Evolutionary conservation across 257 asterid species (phyloP).

Genomic region (Lavandula angustifolia): DNA sequence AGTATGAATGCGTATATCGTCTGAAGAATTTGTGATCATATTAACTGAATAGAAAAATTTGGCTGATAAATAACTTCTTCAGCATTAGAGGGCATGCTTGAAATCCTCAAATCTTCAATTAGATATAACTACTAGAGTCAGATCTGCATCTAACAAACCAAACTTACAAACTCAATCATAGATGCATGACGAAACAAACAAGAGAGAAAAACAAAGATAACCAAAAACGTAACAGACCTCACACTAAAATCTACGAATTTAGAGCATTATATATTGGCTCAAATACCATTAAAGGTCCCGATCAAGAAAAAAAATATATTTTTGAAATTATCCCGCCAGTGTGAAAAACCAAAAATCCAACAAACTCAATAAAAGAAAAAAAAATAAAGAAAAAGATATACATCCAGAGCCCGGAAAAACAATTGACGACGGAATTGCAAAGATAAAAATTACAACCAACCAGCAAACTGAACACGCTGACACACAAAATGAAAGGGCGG

Average conservation of each 20-base stretch:
- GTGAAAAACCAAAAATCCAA: constrained; percentile 7
- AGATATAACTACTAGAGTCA: background rate
- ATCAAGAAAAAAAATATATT: background rate
- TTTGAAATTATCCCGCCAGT: background rate
- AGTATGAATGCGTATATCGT: background rate
- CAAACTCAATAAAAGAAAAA: background rate
- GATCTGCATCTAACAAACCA: constrained; percentile 8
- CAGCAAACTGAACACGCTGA: background rate
- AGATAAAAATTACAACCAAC: constrained; percentile 2
- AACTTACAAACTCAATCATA: background rate
- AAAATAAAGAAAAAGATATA: no score
- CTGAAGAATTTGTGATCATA: background rate
- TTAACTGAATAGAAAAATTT: background rate
- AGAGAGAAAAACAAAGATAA: background rate
- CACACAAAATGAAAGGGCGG: background rate
- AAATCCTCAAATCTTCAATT: constrained; percentile 3
- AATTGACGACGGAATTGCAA: background rate
- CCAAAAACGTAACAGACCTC: background rate
- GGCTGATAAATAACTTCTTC: background rate
- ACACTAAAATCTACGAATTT: background rate
- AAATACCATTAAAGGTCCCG: background rate
- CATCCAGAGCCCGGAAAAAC: background rate
- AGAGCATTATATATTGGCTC: background rate
- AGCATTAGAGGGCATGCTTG: background rate
- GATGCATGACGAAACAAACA: background rate